Conservation (phyloP, 2,329 filamentous ascomycete species). For the Fusarium tricinctum region DNA sequence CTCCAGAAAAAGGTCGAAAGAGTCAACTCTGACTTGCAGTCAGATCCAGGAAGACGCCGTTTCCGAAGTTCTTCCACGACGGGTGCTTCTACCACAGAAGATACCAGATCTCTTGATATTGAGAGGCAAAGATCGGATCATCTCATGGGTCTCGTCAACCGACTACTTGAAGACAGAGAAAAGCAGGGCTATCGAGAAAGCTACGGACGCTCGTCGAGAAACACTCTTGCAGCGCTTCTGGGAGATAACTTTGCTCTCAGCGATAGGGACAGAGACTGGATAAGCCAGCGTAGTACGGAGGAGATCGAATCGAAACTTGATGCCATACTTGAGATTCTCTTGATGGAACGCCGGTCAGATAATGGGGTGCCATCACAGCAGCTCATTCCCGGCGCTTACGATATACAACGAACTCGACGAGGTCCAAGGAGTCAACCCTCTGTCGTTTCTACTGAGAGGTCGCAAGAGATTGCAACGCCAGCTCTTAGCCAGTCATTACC, state of each 20-base stretch:
- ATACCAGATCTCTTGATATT: conserved; percentile 8
- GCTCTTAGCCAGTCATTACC: neutral
- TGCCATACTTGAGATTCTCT: conserved; percentile 9
- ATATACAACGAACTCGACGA: neutral
- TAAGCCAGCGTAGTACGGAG: neutral
- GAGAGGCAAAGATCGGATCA: conserved; percentile 21
- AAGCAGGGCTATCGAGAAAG: conserved; percentile 2
- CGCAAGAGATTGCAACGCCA: neutral
- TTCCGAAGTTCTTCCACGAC: neutral
- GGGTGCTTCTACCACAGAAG: neutral
- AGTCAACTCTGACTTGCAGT: conserved; percentile 1
- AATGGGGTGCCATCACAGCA: neutral
- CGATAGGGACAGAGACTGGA: neutral
- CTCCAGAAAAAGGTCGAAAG: conserved; percentile 2
- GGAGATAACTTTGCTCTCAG: neutral
- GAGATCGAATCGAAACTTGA: conserved; percentile 16
- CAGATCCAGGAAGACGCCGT: conserved; percentile 1
- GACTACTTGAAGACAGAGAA: conserved; percentile 10
- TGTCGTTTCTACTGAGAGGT: neutral
- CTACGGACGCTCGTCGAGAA: neutral
- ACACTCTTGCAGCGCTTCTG: conserved; percentile 1
- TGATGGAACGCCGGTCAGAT: neutral
- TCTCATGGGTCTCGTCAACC: conserved; percentile 2
- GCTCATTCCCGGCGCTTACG: rapidly evolving
- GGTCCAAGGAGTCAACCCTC: neutral